These are phyloP conservation scores for Eurotiales sp. DNA, from an alignment of 2,329 filamentous ascomycete species.

Conservation along the genomic window DNA sequence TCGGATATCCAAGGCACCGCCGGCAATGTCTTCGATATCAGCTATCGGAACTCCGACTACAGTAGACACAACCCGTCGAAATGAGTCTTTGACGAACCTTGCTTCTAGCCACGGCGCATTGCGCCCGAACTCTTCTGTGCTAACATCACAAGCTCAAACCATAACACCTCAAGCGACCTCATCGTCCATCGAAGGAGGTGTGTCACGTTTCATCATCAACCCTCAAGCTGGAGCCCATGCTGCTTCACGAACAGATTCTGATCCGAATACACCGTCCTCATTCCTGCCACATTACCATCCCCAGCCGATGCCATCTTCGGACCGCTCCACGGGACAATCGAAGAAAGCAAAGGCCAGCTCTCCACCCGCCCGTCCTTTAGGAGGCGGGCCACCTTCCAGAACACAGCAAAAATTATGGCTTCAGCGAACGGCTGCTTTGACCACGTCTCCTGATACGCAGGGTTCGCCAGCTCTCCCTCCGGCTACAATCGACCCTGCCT, in stretches of 20 bases:
- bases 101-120: conserved; percentile 29
- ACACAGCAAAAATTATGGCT: conserved; percentile 49
- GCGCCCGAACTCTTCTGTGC: conserved; percentile 29
- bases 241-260: conserved; percentile 39
- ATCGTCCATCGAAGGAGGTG: conserved; percentile 47
- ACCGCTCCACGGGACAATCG: conserved; percentile 21
- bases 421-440: conserved; percentile 42
- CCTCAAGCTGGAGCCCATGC: conserved; percentile 27
- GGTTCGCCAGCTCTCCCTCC: conserved; percentile 30
- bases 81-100: conserved; percentile 34
- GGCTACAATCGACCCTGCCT: conserved; percentile 34
- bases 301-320: conserved; percentile 42
- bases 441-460: conserved; percentile 41
- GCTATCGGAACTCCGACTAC: conserved; percentile 39
- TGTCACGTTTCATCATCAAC: conserved; percentile 43
- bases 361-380: conserved; percentile 31
- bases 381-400: conserved; percentile 40
- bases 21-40: conserved; percentile 48
- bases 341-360: conserved; percentile 29
- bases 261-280: conserved; percentile 44
- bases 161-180: conserved; percentile 36
- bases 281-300: conserved; percentile 48
- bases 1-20: conserved; percentile 42
- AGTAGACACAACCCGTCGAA: conserved; percentile 32
- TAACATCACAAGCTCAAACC: conserved; percentile 26